Evolutionary conservation across 2,329 filamentous ascomycete genomes (phyloP).

Genomic region (Daldinia sp.): DNA sequence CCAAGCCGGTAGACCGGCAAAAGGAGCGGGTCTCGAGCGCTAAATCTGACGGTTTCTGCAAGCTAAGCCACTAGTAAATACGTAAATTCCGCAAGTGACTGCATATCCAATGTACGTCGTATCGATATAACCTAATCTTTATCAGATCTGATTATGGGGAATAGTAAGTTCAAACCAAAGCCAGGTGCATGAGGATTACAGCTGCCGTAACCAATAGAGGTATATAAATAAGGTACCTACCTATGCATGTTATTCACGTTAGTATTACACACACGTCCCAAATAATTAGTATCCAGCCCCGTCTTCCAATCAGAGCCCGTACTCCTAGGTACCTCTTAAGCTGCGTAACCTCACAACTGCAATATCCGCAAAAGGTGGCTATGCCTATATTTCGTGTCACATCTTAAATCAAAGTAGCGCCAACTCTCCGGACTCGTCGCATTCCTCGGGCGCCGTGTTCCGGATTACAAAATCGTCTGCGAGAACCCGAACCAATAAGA

Average conservation of each 20-base stretch:
- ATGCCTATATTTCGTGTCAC: background rate
- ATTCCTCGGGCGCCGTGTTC: background rate
- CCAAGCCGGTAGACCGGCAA: background rate
- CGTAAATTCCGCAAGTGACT: background rate
- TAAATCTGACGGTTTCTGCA: background rate
- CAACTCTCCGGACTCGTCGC: background rate
- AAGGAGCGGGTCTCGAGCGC: background rate
- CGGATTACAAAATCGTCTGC: background rate
- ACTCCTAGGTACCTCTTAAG: background rate
- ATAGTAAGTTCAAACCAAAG: background rate
- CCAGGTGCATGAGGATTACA: too few species aligned
- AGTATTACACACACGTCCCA: background rate
- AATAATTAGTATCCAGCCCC: background rate
- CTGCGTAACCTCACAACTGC: background rate
- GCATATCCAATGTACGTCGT: background rate
- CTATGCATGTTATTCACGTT: too few species aligned
- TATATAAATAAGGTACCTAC: too few species aligned
- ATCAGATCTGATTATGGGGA: background rate
- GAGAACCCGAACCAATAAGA: background rate
- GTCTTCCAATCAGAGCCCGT: background rate
- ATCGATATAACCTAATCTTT: background rate
- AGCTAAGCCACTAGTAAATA: constrained; percentile 10
- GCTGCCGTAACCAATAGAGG: too few species aligned
- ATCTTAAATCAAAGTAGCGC: background rate
- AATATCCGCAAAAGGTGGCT: background rate